Conservation (phyloP, 2,329 filamentous ascomycete species). For the Rhynchosporium graminicola region DNA sequence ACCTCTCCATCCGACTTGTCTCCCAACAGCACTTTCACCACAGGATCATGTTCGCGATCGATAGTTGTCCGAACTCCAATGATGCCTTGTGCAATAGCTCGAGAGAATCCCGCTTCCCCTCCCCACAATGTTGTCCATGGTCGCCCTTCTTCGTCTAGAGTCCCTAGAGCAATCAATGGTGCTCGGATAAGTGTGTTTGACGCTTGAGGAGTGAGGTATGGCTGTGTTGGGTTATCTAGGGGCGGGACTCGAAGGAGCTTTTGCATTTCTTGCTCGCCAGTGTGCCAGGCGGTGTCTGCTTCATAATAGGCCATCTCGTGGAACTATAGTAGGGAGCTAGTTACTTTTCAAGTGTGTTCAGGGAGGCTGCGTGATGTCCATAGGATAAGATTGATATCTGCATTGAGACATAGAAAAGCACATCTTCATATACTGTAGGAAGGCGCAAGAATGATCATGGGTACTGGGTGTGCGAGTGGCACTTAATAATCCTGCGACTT, state of each 20-base stretch:
- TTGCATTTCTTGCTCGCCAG: conserved; percentile 68
- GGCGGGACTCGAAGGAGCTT: conserved; percentile 58
- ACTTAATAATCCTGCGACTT: not conserved
- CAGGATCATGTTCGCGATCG: conserved; percentile 66
- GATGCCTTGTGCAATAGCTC: conserved; percentile 60
- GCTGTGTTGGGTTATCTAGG: conserved; percentile 65
- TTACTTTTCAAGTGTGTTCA: not conserved
- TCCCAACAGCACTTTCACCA: conserved; percentile 62
- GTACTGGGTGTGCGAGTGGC: not conserved
- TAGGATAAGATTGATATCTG: not conserved
- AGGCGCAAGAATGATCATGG: not conserved
- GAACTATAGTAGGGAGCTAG: not conserved
- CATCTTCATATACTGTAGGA: not conserved
- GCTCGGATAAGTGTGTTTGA: conserved; percentile 60
- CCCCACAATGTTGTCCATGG: conserved; percentile 82
- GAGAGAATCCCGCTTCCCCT: conserved; percentile 68
- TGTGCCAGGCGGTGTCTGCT: conserved; percentile 55
- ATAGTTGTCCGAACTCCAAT: conserved; percentile 65
- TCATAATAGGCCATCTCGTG: conserved; percentile 41
- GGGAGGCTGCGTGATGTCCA: not conserved
- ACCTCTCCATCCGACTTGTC: conserved; percentile 48
- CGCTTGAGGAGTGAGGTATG: conserved; percentile 62
- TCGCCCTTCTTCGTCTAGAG: conserved; percentile 62
- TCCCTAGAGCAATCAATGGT: conserved; percentile 72
- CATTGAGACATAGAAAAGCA: not conserved